phyloP scores from a whole-genome alignment of 768 basidiomycete species.

The Trametopsis cervina region DNA sequence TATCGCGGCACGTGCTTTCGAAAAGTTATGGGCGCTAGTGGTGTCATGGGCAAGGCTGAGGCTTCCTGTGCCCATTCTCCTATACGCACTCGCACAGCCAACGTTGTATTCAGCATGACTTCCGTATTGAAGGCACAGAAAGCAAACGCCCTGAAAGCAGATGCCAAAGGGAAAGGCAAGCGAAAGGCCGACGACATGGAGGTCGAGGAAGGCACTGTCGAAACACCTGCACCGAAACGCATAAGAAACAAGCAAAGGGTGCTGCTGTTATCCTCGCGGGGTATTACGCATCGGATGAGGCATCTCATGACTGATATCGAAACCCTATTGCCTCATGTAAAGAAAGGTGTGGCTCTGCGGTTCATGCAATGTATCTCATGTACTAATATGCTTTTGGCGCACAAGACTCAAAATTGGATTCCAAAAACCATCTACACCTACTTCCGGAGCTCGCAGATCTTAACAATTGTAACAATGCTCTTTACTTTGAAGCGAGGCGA shows the following conservation, averaged over 20 bases:
- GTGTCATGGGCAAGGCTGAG: neutral
- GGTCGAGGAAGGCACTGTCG: slow-evolving; percentile 37
- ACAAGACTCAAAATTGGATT: slow-evolving; percentile 93
- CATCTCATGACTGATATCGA: slow-evolving; percentile 96
- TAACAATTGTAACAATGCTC: slow-evolving; percentile 93
- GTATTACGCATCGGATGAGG: slow-evolving; percentile 93
- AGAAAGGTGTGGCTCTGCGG: slow-evolving; percentile 78
- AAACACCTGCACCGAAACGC: slow-evolving; percentile 34
- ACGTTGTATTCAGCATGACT: slow-evolving; percentile 54
- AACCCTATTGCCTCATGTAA: slow-evolving; percentile 84
- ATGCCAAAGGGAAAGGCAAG: slow-evolving; percentile 42
- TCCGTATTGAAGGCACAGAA: slow-evolving; percentile 58
- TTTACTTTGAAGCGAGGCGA: slow-evolving; percentile 95
- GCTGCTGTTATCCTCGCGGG: slow-evolving; percentile 85
- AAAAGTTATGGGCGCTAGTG: slow-evolving; percentile 7
- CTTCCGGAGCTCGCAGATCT: slow-evolving; percentile 96
- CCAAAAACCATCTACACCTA: slow-evolving; percentile 87
- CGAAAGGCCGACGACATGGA: slow-evolving; percentile 60
- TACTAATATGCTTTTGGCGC: neutral
- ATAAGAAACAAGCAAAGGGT: slow-evolving; percentile 95
- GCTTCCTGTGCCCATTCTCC: neutral
- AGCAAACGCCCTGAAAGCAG: slow-evolving; percentile 44
- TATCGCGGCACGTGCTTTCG: slow-evolving; percentile 3
- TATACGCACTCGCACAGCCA: too few species aligned
- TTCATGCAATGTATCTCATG: neutral